Evolutionary conservation across 1,139 yeast species (phyloP).

Genomic region (Pichia sorboxylosa): DNA sequence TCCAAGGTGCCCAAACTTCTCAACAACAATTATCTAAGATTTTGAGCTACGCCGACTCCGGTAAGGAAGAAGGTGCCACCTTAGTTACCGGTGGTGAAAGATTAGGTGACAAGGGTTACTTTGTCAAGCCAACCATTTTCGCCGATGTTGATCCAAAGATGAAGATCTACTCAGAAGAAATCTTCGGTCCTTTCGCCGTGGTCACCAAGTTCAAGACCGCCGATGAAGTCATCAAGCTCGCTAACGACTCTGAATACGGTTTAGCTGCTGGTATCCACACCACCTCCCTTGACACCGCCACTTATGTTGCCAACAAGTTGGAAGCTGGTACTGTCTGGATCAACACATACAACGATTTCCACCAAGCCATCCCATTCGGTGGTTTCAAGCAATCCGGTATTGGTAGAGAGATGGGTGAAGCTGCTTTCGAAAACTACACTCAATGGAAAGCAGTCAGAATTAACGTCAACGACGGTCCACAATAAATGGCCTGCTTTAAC

Average conservation of each 20-base stretch:
- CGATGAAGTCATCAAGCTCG: conserved; percentile 52
- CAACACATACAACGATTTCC: conserved; percentile 67
- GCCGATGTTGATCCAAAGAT: conserved; percentile 49
- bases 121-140: conserved; percentile 57
- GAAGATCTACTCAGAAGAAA: conserved; percentile 54
- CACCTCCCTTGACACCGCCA: conserved; percentile 37
- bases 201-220: conserved; percentile 50
- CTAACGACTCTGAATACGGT: conserved; percentile 64
- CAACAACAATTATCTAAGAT: conserved; percentile 61
- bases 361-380: conserved; percentile 65
- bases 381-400: conserved; percentile 69
- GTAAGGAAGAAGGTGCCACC: conserved; percentile 50
- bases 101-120: conserved; percentile 49
- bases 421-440: conserved; percentile 60
- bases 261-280: conserved; percentile 77
- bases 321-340: conserved; percentile 70
- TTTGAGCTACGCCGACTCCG: conserved; percentile 57
- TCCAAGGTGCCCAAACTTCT: conserved; percentile 68
- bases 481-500: conserved; percentile 8
- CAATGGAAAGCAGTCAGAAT: conserved; percentile 65
- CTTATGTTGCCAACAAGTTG: conserved; percentile 47
- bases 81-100: conserved; percentile 57
- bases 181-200: conserved; percentile 67
- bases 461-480: conserved; percentile 14
- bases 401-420: conserved; percentile 74